These are phyloP conservation scores for Babesia bigemina DNA, from an alignment of 169 alveolate genomes.

Conservation along the genomic window DNA sequence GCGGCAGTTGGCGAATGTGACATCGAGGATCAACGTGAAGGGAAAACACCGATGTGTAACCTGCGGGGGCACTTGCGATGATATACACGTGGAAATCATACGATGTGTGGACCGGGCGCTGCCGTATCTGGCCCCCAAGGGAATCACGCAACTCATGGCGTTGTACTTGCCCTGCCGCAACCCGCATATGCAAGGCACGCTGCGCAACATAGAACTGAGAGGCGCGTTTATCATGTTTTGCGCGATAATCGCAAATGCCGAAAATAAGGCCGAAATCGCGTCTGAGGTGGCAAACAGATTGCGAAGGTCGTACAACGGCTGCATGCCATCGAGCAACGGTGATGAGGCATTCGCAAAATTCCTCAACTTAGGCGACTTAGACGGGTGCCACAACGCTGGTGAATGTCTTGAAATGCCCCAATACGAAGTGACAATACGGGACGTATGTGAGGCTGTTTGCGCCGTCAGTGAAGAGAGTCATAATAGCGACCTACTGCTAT, in stretches of 20 bases:
- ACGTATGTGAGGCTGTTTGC: conserved; percentile 23
- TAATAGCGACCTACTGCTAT: background rate
- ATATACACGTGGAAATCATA: conserved; percentile 12
- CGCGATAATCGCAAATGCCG: background rate
- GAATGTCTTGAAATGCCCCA: too few species aligned
- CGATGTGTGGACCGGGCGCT: conserved; percentile 7
- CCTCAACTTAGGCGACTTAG: too few species aligned
- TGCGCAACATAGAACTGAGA: conserved; percentile 5
- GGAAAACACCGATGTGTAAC: conserved; percentile 31
- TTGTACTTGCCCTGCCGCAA: conserved; percentile 49
- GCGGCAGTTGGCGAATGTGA: conserved; percentile 31
- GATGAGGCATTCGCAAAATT: background rate
- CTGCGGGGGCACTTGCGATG: conserved; percentile 59
- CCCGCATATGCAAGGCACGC: background rate
- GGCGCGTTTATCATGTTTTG: background rate
- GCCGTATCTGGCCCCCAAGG: conserved; percentile 56
- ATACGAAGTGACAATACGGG: conserved; percentile 1
- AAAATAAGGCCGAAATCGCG: background rate
- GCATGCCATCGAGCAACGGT: background rate
- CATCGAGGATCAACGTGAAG: conserved; percentile 11
- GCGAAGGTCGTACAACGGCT: background rate
- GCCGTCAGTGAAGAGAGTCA: conserved; percentile 6
- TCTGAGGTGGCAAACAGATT: conserved; percentile 6
- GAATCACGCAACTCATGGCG: conserved; percentile 38
- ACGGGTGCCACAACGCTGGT: too few species aligned